phyloP scores from a whole-genome alignment of 2,329 filamentous ascomycete genomes.

The Apiospora aurea region DNA sequence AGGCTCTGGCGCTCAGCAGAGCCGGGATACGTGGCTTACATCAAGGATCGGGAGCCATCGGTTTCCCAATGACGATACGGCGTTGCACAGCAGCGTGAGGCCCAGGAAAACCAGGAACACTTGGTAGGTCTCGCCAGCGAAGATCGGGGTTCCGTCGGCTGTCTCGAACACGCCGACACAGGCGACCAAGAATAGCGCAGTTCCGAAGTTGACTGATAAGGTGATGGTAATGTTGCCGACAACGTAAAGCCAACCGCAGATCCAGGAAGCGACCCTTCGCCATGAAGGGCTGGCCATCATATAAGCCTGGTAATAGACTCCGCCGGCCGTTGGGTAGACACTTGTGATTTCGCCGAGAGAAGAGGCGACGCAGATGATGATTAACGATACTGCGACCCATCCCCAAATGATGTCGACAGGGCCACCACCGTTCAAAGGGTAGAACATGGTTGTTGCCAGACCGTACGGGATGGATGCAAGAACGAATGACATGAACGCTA shows the following conservation, averaged over 20 bases:
- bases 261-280: slow-evolving; percentile 71
- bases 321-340: slow-evolving; percentile 78
- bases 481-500: slow-evolving; percentile 80
- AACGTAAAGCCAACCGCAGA: slow-evolving; percentile 78
- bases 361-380: slow-evolving; percentile 74
- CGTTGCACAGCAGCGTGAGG: slow-evolving; percentile 69
- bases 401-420: slow-evolving; percentile 77
- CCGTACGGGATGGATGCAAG: slow-evolving; percentile 79
- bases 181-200: slow-evolving; percentile 67
- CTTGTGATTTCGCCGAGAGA: slow-evolving; percentile 78
- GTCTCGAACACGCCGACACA: slow-evolving; percentile 63
- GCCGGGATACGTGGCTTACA: slow-evolving; percentile 51
- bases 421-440: slow-evolving; percentile 71
- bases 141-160: slow-evolving; percentile 50
- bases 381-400: slow-evolving; percentile 71
- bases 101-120: slow-evolving; percentile 75
- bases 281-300: slow-evolving; percentile 70
- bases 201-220: slow-evolving; percentile 82
- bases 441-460: slow-evolving; percentile 72
- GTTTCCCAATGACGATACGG: slow-evolving; percentile 73
- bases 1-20: slow-evolving; percentile 26
- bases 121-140: slow-evolving; percentile 65
- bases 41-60: slow-evolving; percentile 72
- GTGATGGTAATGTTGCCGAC: slow-evolving; percentile 85
- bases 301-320: slow-evolving; percentile 81